phyloP scores from a whole-genome alignment of 257 asterid species.

The Linaria vulgaris region DNA sequence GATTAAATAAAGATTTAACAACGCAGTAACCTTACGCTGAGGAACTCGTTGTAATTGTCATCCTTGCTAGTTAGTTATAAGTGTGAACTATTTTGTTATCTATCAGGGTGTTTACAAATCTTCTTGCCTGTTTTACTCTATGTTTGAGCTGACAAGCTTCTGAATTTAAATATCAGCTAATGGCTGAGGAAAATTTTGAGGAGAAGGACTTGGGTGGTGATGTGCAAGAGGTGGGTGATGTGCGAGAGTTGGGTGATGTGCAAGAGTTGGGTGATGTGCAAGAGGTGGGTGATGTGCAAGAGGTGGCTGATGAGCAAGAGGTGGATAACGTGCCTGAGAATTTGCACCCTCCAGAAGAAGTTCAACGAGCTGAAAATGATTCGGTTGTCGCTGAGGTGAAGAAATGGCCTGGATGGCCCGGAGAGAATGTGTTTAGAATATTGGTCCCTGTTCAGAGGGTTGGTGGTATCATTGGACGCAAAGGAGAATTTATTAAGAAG shows the following conservation, averaged over 20 bases:
- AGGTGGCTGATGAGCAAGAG: slow-evolving; percentile 28
- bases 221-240: too few species aligned
- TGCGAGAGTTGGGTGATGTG: too few species aligned
- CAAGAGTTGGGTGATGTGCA: slow-evolving; percentile 13
- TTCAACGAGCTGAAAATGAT: slow-evolving; percentile 34
- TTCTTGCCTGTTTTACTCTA: not conserved
- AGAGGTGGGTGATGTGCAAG: slow-evolving; percentile 25
- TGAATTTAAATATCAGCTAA: not conserved
- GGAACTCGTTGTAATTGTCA: too few species aligned
- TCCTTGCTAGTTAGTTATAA: too few species aligned
- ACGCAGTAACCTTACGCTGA: too few species aligned
- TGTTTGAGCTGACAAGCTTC: not conserved
- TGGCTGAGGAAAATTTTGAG: slow-evolving; percentile 25
- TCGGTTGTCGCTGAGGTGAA: slow-evolving; percentile 49
- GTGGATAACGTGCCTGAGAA: slow-evolving; percentile 34
- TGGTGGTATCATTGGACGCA: slow-evolving; percentile 77
- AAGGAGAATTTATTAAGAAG: slow-evolving; percentile 70
- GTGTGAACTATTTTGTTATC: not conserved
- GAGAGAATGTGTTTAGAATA: slow-evolving; percentile 72
- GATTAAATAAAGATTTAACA: too few species aligned
- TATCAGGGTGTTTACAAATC: not conserved
- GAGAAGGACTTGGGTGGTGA: slow-evolving; percentile 8
- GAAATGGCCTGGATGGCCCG: slow-evolving; percentile 90
- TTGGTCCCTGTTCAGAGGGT: slow-evolving; percentile 69
- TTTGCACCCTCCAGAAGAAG: slow-evolving; percentile 36